Percentiles rank a stretch among this genome's conserved stretches.
Conservation (phyloP, 176 grass and related monocot genomes). For the Coix lacrymajobi region DNA sequence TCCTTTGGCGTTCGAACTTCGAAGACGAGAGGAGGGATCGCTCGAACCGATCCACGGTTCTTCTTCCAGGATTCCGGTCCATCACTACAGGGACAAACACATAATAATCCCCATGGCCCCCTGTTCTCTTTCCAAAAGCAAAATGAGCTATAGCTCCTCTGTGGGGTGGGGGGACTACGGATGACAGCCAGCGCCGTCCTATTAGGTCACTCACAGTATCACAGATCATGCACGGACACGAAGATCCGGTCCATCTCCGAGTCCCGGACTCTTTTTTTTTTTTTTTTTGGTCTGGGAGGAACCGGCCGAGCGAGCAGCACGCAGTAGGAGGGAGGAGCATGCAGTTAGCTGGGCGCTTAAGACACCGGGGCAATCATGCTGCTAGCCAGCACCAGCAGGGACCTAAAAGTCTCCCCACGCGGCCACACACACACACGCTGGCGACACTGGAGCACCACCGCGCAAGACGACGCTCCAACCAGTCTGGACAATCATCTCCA, state of each 20-base stretch:
- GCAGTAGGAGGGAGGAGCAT: neutral
- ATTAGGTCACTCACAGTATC: neutral
- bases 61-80: conserved; percentile 8
- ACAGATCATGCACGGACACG: neutral
- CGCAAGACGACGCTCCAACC: neutral
- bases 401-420: neutral
- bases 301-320: neutral
- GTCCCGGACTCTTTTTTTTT: neutral
- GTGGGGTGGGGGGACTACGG: neutral
- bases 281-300: neutral
- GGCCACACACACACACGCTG: too few species aligned
- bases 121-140: neutral
- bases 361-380: neutral
- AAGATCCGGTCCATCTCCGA: neutral
- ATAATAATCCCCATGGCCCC: neutral
- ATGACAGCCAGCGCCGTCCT: neutral
- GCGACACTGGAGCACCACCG: neutral
- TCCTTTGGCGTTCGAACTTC: neutral
- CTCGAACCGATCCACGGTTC: neutral
- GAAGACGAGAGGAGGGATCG: neutral
- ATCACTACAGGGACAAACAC: neutral
- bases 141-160: neutral
- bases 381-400: neutral
- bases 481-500: neutral
- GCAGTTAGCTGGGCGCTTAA: neutral